A percentile compares a stretch with the other conserved stretches of the same genome.
Conservation (phyloP, 2,329 filamentous ascomycete genomes). For the Arthrobotrys sphaeroides region DNA sequence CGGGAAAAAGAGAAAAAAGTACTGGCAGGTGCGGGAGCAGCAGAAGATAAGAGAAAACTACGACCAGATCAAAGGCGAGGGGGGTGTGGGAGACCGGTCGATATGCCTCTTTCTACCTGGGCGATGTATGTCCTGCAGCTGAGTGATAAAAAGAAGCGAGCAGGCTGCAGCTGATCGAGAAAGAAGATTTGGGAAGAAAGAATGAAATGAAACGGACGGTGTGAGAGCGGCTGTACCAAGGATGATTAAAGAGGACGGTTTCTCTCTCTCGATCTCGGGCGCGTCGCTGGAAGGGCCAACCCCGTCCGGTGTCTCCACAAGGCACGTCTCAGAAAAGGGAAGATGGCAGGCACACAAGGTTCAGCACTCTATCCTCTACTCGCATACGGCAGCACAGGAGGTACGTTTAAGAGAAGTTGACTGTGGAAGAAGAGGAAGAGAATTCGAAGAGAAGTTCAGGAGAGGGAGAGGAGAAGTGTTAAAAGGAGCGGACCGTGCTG, state of each 20-base stretch:
- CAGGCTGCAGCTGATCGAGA: conserved; percentile 45
- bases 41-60: conserved; percentile 37
- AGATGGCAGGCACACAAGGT: neutral
- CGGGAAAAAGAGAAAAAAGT: conserved; percentile 1
- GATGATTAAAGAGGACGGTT: neutral
- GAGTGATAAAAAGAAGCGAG: conserved; percentile 47
- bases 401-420: neutral
- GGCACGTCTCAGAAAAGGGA: conserved; percentile 17
- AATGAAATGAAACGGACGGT: conserved; percentile 1
- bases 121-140: conserved; percentile 35
- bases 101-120: conserved; percentile 5
- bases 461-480: neutral
- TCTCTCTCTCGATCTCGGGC: conserved; percentile 13
- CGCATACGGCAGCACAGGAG: neutral
- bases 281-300: conserved; percentile 24
- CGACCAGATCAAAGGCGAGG: neutral
- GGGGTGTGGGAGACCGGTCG: conserved; percentile 11
- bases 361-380: neutral
- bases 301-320: conserved; percentile 16
- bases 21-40: conserved; percentile 25
- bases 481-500: conserved; percentile 47
- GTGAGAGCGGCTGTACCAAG: neutral
- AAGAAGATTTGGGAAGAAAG: neutral
- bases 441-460: neutral
- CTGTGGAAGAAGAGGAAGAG: neutral